These are phyloP conservation scores for Pestalotiopsis sp. DNA, from an alignment of 2,329 filamentous ascomycete genomes.

Conservation along the genomic window DNA sequence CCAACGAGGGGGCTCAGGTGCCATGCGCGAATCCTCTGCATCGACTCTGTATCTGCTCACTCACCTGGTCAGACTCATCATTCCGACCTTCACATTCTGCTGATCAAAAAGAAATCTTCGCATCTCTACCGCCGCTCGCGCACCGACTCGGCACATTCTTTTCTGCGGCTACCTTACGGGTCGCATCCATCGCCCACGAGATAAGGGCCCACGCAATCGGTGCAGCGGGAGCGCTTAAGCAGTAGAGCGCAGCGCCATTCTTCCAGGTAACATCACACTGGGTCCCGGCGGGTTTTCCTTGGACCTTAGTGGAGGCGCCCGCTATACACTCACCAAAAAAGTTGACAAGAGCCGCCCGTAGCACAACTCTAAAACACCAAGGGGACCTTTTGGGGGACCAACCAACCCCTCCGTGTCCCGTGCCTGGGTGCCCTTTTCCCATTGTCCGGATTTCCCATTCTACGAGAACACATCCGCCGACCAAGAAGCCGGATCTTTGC, in stretches of 20 bases:
- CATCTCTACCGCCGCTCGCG: neutral
- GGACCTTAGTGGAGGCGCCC: neutral
- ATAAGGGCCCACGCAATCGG: too few relatives aligned
- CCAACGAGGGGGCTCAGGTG: neutral
- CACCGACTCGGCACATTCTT: neutral
- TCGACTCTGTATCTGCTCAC: neutral
- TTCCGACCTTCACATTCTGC: neutral
- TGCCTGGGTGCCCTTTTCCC: conserved; percentile 1
- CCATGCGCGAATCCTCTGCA: neutral
- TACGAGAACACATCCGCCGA: neutral
- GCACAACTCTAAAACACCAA: conserved; percentile 7
- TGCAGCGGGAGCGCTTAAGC: neutral
- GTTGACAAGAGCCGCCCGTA: neutral
- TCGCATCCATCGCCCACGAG: too few relatives aligned
- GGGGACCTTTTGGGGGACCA: neutral
- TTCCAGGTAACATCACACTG: neutral
- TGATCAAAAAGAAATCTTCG: neutral
- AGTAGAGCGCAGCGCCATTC: neutral
- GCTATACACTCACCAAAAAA: neutral
- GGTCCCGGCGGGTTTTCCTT: neutral
- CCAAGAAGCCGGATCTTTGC: neutral
- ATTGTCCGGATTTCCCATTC: neutral
- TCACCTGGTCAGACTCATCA: neutral
- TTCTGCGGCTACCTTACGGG: too few relatives aligned
- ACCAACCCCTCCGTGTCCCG: neutral